Percentiles rank a stretch among this genome's conserved stretches.
These are phyloP conservation scores for Epichloe bromicola DNA, from an alignment of 2,329 filamentous ascomycete species.

Conservation along the genomic window DNA sequence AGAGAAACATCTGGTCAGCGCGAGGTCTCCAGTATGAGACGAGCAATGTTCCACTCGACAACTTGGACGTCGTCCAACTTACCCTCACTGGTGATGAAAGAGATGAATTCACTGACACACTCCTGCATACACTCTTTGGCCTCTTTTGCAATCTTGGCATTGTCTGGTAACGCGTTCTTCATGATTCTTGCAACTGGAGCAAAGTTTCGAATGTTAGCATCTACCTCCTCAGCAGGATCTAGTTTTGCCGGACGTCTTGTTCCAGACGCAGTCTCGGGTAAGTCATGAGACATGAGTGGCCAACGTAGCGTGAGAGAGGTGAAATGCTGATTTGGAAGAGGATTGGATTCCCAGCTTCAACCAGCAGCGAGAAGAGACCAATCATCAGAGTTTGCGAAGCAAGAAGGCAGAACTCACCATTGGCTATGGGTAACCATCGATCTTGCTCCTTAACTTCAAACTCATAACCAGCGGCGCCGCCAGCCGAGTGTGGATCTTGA, in stretches of 20 bases:
- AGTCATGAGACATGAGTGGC: constrained; percentile 47
- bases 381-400: constrained; percentile 10
- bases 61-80: constrained; percentile 21
- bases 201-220: constrained; percentile 93
- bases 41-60: background rate
- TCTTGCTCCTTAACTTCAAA: constrained; percentile 99
- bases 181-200: constrained; percentile 96
- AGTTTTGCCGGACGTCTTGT: constrained; percentile 32
- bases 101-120: constrained; percentile 99
- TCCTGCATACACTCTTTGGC: constrained; percentile 99
- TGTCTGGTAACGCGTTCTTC: constrained; percentile 94
- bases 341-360: background rate
- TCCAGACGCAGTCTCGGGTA: constrained; percentile 37
- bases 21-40: background rate
- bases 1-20: background rate
- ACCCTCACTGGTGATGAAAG: constrained; percentile 99
- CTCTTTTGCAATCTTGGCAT: constrained; percentile 98
- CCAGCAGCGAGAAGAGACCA: background rate
- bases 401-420: constrained; percentile 62
- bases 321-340: constrained; percentile 16
- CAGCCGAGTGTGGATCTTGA: constrained; percentile 60
- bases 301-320: constrained; percentile 14
- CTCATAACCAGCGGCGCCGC: constrained; percentile 60
- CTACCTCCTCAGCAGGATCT: constrained; percentile 43
- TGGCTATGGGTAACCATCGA: constrained; percentile 98